Percentiles rank a stretch among this genome's conserved stretches.
phyloP scores from a whole-genome alignment of 75 land plant genomes.

The Azolla pinnata region DNA sequence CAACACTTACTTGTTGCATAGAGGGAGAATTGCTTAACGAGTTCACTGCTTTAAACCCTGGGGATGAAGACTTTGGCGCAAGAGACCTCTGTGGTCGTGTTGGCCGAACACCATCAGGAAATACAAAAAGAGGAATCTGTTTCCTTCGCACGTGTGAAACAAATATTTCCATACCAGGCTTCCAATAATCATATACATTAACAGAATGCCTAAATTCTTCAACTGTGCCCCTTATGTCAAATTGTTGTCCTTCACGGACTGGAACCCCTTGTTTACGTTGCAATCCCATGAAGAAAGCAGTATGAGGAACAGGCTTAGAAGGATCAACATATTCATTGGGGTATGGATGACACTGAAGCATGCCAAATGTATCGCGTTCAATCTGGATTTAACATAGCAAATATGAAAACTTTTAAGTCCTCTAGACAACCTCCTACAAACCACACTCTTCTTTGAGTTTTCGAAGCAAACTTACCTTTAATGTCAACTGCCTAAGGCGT shows the following conservation, averaged over 20 bases:
- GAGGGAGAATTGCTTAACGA: too few species aligned
- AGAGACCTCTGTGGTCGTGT: slow-evolving; percentile 16
- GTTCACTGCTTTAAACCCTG: too few species aligned
- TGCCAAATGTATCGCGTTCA: slow-evolving; percentile 34
- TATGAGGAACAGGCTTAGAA: slow-evolving; percentile 27
- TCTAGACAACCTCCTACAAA: neutral
- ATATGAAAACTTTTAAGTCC: neutral
- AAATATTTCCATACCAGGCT: slow-evolving; percentile 82
- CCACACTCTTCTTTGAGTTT: neutral
- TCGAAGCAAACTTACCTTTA: slow-evolving; percentile 24
- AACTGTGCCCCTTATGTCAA: slow-evolving; percentile 80
- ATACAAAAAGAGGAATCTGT: slow-evolving; percentile 82
- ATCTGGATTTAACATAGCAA: slow-evolving; percentile 9
- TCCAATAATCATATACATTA: slow-evolving; percentile 64
- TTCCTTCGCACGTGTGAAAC: slow-evolving; percentile 90
- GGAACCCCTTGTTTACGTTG: slow-evolving; percentile 60
- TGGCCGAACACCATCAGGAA: slow-evolving; percentile 66
- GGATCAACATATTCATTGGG: slow-evolving; percentile 27
- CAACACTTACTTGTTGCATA: too few species aligned
- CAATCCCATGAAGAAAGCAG: slow-evolving; percentile 95
- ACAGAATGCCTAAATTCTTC: slow-evolving; percentile 77
- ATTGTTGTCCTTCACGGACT: slow-evolving; percentile 65
- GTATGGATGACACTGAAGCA: slow-evolving; percentile 42
- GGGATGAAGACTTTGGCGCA: slow-evolving; percentile 9
- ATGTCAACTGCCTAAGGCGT: slow-evolving; percentile 30